phyloP scores from a whole-genome alignment of 179 eudicot species.

The Patellifolia procumbens region DNA sequence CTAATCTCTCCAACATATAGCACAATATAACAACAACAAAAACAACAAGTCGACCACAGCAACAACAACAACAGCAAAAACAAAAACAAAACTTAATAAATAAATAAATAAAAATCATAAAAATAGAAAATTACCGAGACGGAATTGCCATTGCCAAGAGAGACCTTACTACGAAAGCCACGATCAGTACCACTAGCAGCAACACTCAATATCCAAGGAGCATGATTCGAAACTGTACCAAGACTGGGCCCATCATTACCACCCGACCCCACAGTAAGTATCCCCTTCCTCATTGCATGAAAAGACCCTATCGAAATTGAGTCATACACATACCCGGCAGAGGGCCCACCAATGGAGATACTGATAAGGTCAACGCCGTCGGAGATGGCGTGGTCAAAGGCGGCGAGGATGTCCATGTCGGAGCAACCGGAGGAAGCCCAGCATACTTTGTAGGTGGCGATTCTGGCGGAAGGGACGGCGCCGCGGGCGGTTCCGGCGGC shows the following conservation, averaged over 20 bases:
- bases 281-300: conserved; percentile 70
- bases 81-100: neutral
- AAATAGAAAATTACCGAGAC: conserved; percentile 25
- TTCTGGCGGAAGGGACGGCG: conserved; percentile 41
- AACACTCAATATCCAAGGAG: conserved; percentile 87
- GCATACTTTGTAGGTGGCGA: conserved; percentile 46
- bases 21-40: too few relatives aligned
- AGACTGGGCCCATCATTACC: conserved; percentile 74
- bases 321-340: conserved; percentile 41
- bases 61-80: neutral
- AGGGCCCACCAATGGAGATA: conserved; percentile 41
- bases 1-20: too few relatives aligned
- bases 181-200: conserved; percentile 77
- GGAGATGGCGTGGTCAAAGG: conserved; percentile 41
- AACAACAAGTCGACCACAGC: too few relatives aligned
- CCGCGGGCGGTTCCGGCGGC: conserved; percentile 43
- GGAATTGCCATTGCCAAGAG: conserved; percentile 61
- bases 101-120: neutral
- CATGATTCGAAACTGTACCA: conserved; percentile 57
- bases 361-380: conserved; percentile 49
- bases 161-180: conserved; percentile 62
- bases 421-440: conserved; percentile 42
- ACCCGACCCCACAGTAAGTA: conserved; percentile 74
- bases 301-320: conserved; percentile 66
- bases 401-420: conserved; percentile 48